Evolutionary conservation across 768 basidiomycete genomes (phyloP), one percentile per base, ranked within the genome.

Genomic region (Phylloporus arenicola): DNA sequence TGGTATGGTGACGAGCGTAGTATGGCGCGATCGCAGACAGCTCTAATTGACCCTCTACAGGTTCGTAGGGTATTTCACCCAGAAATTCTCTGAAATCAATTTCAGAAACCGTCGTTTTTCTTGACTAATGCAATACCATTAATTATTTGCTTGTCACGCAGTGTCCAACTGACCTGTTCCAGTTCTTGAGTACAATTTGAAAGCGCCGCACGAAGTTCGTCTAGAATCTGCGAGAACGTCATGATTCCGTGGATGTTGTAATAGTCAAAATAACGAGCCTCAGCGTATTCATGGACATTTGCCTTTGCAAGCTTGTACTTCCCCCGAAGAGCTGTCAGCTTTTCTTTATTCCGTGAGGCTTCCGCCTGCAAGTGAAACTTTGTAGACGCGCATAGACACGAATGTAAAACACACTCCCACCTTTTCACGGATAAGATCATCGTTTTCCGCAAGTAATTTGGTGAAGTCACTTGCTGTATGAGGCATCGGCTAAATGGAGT

Each of bases 281-380:
- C 54, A 3, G 50, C 19, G 43, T 48, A 56, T 35, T 61, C 58
- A 24, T 42, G 27, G 27, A 37, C 45, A 42, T 49, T 48, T 16
- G 47, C 53, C 50, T 65, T 68, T 16, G 43, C 41, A 16, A 44
- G 57, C 33, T 30, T 56, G 27, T 65, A 61, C 43, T 65, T 68
- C 12, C 48, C 58, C 29, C 39, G 56, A 10, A 65, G 41, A 8
- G 1, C 31, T 3, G 31, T 17, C 29, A 63, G 7, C 25, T 53
- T 54, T 31, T 51, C 50, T 25, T 45, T 35, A 16, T 25, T 50
- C 14, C 29, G 50, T 8, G 33, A 48, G 20, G 52, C 52, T 29
- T 50, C 45, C 33, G 53, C 53, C 65, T 65, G 44, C 14, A 6
- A 14, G 12, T 7, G 13, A 40, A 27, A 13, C 13, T 14, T 30